A percentile compares a stretch with the other conserved stretches of the same genome.
Evolutionary conservation across 2,329 filamentous ascomycete genomes (phyloP).

Genomic region (Fusarium haematococcum): DNA sequence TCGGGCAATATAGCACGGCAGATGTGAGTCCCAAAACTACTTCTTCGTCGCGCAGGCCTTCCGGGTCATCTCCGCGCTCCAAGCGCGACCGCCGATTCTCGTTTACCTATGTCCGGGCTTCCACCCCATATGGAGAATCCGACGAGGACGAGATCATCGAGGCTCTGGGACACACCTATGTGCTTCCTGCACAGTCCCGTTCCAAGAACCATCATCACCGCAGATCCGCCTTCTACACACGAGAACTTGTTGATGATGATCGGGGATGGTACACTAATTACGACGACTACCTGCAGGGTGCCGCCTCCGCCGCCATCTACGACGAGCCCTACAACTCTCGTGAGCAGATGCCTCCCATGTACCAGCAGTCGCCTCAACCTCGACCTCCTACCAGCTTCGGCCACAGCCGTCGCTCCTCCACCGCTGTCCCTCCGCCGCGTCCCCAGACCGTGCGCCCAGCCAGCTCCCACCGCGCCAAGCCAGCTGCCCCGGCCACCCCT

Average conservation of each 20-base stretch:
- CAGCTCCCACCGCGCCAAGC: constrained; percentile 41
- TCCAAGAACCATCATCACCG: constrained; percentile 48
- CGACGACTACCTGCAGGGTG: constrained; percentile 66
- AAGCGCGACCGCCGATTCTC: constrained; percentile 68
- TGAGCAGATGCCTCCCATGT: constrained; percentile 46
- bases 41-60: constrained; percentile 59
- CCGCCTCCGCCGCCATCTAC: constrained; percentile 46
- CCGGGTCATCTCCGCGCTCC: constrained; percentile 49
- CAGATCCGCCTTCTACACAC: constrained; percentile 49
- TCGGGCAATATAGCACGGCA: constrained; percentile 72
- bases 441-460: constrained; percentile 64
- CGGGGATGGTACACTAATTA: constrained; percentile 70
- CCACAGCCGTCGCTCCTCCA: constrained; percentile 61
- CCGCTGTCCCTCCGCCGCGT: constrained; percentile 64
- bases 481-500: constrained; percentile 49
- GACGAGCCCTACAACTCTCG: constrained; percentile 51
- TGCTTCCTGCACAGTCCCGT: constrained; percentile 64
- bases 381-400: constrained; percentile 54
- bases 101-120: constrained; percentile 69
- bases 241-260: constrained; percentile 62
- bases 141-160: constrained; percentile 73
- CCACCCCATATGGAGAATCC: constrained; percentile 70
- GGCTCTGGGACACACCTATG: constrained; percentile 64
- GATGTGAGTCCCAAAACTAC: constrained; percentile 72
- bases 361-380: constrained; percentile 59